These are phyloP conservation scores for Pholiota microspora DNA, from an alignment of 768 basidiomycete species.

Conservation along the genomic window DNA sequence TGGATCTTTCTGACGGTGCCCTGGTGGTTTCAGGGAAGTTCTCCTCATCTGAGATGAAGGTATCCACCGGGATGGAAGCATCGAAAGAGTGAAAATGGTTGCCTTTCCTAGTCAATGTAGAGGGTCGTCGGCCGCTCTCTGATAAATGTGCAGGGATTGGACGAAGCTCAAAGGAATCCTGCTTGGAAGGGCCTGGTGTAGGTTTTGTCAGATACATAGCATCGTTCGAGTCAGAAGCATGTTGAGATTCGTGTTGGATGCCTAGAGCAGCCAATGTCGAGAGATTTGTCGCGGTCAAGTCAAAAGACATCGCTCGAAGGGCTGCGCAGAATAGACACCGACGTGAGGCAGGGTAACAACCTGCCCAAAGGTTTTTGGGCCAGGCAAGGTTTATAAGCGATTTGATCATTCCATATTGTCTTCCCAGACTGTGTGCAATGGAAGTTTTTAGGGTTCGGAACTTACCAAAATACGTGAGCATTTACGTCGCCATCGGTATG, in stretches of 20 bases:
- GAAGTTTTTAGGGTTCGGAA: neutral
- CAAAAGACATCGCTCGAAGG: neutral
- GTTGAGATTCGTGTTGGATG: neutral
- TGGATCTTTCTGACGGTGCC: neutral
- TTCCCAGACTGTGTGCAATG: neutral
- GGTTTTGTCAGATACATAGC: neutral
- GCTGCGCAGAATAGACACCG: neutral
- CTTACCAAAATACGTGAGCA: neutral
- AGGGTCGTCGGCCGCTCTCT: constrained; percentile 15
- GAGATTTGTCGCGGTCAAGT: neutral
- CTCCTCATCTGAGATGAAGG: neutral
- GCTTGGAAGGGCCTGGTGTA: neutral
- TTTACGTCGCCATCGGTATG: neutral
- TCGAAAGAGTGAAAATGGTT: neutral
- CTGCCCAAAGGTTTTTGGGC: too few relatives aligned
- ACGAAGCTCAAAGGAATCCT: constrained; percentile 8
- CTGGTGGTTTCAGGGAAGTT: neutral
- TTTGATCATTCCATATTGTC: neutral
- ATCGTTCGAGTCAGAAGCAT: neutral
- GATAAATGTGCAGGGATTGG: constrained; percentile 14
- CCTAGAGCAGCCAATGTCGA: neutral
- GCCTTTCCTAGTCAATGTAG: constrained; percentile 4
- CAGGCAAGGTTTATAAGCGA: neutral
- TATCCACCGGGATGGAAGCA: neutral
- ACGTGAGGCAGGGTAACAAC: too few relatives aligned